Evolutionary conservation across 2,329 filamentous ascomycete genomes (phyloP).

Genomic region (Macrophomina tecta): DNA sequence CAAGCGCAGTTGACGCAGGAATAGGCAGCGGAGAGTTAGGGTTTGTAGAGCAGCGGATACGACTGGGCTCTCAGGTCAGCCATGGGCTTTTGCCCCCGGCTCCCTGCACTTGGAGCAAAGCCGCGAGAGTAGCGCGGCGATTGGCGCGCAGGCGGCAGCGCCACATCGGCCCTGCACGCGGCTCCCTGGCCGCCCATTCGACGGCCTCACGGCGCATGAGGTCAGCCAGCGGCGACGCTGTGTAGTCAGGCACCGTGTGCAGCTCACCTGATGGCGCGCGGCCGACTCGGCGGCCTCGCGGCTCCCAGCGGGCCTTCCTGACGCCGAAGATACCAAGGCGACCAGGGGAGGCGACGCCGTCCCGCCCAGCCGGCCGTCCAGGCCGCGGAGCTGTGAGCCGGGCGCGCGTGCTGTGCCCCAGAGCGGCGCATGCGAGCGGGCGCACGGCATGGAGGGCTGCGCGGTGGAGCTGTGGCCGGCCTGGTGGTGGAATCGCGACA

Average conservation of each 20-base stretch:
- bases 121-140: conserved; percentile 18
- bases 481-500: not conserved
- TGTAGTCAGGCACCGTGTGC: conserved; percentile 24
- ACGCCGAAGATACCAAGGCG: not conserved
- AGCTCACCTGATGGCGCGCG: conserved; percentile 21
- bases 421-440: not conserved
- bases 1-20: conserved; percentile 27
- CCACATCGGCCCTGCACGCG: conserved; percentile 16
- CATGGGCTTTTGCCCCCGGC: conserved; percentile 18
- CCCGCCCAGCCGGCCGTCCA: not conserved
- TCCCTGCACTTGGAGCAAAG: conserved; percentile 6
- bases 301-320: conserved; percentile 1
- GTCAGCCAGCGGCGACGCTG: not conserved
- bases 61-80: conserved; percentile 23
- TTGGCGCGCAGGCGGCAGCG: conserved; percentile 22
- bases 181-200: conserved; percentile 11
- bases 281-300: conserved; percentile 3
- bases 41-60: conserved; percentile 14
- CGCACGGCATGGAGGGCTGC: not conserved
- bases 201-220: not conserved
- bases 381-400: no score
- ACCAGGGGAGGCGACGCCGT: not conserved
- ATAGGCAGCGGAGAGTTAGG: conserved; percentile 24
- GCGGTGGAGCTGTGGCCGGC: not conserved
- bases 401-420: not conserved